Evolutionary conservation across 163 green algal species (phyloP).

Genomic region (Smithsoniella earleae): DNA sequence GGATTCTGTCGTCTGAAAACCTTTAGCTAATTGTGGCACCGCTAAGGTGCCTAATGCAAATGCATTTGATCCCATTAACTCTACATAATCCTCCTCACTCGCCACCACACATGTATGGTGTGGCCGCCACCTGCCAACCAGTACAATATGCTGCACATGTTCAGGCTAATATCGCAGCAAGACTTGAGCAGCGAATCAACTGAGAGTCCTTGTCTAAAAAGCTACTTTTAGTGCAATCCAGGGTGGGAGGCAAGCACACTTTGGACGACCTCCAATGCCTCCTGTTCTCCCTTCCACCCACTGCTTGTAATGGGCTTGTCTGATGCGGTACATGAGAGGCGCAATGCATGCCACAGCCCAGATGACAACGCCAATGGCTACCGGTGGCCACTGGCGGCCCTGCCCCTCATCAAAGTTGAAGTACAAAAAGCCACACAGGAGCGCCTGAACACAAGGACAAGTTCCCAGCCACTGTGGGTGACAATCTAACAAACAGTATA

Average conservation of each 20-base stretch:
- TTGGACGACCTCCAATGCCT: not conserved
- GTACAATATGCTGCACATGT: not conserved
- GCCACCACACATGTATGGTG: too few species aligned
- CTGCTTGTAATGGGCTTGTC: not conserved
- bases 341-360: not conserved
- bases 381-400: not conserved
- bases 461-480: too few species aligned
- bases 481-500: too few species aligned
- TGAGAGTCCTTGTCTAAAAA: not conserved
- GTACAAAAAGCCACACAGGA: not conserved
- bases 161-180: not conserved
- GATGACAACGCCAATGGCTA: not conserved
- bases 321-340: not conserved
- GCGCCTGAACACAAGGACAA: too few species aligned
- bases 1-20: too few species aligned
- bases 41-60: too few species aligned
- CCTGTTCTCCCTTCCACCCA: slow-evolving; percentile 1
- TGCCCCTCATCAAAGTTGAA: not conserved
- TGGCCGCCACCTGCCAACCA: too few species aligned
- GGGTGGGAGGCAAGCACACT: not conserved
- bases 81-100: too few species aligned
- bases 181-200: not conserved
- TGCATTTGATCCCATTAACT: too few species aligned
- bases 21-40: too few species aligned
- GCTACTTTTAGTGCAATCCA: not conserved